Evolutionary conservation across 2,329 filamentous ascomycete genomes (phyloP), one percentile per base, ranked within the genome.

Genomic region (Xylaria sp.): DNA sequence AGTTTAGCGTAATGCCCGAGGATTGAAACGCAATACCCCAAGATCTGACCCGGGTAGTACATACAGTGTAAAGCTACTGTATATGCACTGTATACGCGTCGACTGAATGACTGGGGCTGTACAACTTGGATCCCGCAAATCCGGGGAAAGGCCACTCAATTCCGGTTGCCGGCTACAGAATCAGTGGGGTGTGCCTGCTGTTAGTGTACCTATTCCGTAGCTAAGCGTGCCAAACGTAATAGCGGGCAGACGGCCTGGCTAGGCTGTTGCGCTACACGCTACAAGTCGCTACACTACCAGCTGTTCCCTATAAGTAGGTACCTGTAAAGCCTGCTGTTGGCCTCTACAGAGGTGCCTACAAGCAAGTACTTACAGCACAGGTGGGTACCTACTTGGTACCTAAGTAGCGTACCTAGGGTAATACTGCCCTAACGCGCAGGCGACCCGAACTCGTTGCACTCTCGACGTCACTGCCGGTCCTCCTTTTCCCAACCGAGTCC

Each of bases 131-230:
- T 46, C 50, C 47, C 25, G 62, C 57, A 62, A 64, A 64, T 64
- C 62, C 59, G 62, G 62, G 62, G 62, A 64, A 64, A 56, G 46
- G 25, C 11, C 17, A 21, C 17, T 12, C 23, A 15, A 37, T 46
- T 19, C 51, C 57, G 57, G 56, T 14, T 53, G 46, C 57, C 51
- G 40, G 35, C 25, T 7, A 52, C 17, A 37, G 49, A n/a, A 42
- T n/a, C 19, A 25, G 49, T 51, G 49, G 49, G 49, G 49, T 51
- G 47, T 11, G 19, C 14, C 11, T 38, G 38, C 42, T n/a, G n/a
- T n/a, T n/a, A n/a, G n/a, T n/a, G n/a, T n/a, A n/a, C n/a, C n/a
- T n/a, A n/a, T n/a, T n/a, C n/a, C n/a, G n/a, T n/a, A n/a, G n/a
- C n/a, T n/a, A n/a, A n/a, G n/a, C n/a, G n/a, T n/a, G 59, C 37